Percentiles rank a stretch among this genome's conserved stretches.
phyloP scores from a whole-genome alignment of 2,329 filamentous ascomycete species.

The Botryotinia convoluta region DNA sequence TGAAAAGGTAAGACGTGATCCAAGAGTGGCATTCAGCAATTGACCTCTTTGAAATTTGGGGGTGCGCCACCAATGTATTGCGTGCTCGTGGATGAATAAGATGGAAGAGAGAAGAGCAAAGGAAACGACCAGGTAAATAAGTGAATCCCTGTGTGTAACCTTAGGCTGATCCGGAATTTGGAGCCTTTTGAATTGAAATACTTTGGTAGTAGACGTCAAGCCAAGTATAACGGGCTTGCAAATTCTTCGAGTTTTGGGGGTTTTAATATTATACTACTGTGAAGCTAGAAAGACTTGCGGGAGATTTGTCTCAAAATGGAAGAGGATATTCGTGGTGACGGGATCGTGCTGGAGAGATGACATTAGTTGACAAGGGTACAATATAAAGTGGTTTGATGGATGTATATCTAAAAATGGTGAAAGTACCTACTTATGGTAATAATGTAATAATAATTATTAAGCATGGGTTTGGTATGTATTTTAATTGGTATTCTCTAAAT shows the following conservation, averaged over 20 bases:
- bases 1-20: slow-evolving; percentile 17
- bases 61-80: slow-evolving; percentile 20
- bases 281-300: slow-evolving; percentile 3
- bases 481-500: neutral
- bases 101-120: slow-evolving; percentile 15
- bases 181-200: slow-evolving; percentile 2
- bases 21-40: slow-evolving; percentile 11
- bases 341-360: neutral
- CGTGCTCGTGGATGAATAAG: slow-evolving; percentile 21
- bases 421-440: neutral
- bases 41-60: slow-evolving; percentile 8
- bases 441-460: neutral
- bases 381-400: neutral
- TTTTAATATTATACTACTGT: neutral
- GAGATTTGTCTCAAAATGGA: slow-evolving; percentile 5
- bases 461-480: neutral
- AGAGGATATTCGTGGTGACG: slow-evolving; percentile 16
- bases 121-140: neutral
- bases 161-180: neutral
- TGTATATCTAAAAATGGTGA: neutral
- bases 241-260: slow-evolving; percentile 7
- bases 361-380: neutral
- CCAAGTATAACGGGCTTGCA: slow-evolving; percentile 2
- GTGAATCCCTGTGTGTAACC: slow-evolving; percentile 5
- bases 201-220: neutral